Conservation (phyloP, 345 rosid species). For the Rhodomyrtus tomentosa region DNA sequence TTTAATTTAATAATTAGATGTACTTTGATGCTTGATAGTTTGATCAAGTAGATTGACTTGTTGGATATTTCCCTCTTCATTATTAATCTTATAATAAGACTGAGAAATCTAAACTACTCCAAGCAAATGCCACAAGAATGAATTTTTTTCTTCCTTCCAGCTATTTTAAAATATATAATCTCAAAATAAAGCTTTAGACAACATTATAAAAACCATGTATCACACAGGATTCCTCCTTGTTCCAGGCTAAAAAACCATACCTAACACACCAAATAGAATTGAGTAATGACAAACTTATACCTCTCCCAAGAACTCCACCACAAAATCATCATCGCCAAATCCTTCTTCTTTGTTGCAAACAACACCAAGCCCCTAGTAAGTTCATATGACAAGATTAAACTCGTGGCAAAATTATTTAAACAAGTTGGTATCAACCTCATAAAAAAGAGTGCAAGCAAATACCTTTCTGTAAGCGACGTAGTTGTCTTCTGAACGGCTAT, state of each 20-base stretch:
- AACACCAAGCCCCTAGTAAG: slow-evolving; percentile 89
- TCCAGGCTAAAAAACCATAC: neutral
- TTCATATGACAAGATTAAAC: neutral
- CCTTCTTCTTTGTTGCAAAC: slow-evolving; percentile 96
- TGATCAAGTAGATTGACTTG: neutral
- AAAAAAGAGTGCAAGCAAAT: neutral
- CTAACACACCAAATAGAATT: neutral
- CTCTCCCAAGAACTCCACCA: slow-evolving; percentile 99
- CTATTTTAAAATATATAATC: neutral
- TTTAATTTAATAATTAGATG: neutral
- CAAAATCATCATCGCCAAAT: slow-evolving; percentile 89
- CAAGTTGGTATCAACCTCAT: neutral
- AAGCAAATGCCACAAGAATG: neutral
- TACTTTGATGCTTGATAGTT: neutral
- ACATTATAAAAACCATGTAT: neutral
- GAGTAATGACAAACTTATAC: slow-evolving; percentile 21
- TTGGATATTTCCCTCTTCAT: neutral
- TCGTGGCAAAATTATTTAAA: neutral
- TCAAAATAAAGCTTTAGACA: neutral
- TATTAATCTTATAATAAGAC: neutral
- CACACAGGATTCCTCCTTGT: neutral
- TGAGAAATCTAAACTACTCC: neutral
- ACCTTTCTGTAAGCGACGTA: slow-evolving; percentile 99
- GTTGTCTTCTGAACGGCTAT: slow-evolving; percentile 78
- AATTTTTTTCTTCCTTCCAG: neutral